Evolutionary conservation across 1,284 basidiomycete species (phyloP).

Genomic region (Cutaneotrichosporon sp.): DNA sequence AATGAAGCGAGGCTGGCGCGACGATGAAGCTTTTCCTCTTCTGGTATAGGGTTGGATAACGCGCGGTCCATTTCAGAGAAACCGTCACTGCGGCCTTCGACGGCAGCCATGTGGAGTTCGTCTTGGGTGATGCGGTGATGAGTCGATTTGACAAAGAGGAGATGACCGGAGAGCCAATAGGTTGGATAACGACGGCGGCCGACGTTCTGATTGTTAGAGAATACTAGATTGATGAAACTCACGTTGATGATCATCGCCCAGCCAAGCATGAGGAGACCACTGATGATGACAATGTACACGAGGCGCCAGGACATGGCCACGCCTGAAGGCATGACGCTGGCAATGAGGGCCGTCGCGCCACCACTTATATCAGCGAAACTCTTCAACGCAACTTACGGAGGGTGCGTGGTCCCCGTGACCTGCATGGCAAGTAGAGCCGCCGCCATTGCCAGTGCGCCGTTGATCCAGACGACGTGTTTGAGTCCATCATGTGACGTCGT

Average conservation of each 20-base stretch:
- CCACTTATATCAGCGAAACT: conserved; percentile 44
- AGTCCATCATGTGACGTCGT: conserved; percentile 26
- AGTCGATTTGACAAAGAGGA: conserved; percentile 16
- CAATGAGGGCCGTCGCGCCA: conserved; percentile 58
- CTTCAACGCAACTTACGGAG: conserved; percentile 53
- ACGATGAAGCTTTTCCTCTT: neutral
- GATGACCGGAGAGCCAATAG: conserved; percentile 55
- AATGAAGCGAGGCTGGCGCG: neutral
- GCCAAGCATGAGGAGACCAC: conserved; percentile 57
- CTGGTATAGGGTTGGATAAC: neutral
- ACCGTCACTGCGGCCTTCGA: conserved; percentile 20
- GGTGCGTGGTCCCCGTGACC: conserved; percentile 62
- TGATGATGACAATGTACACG: conserved; percentile 62
- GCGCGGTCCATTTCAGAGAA: conserved; percentile 12
- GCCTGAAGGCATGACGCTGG: conserved; percentile 58
- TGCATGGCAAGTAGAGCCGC: conserved; percentile 60
- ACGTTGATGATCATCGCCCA: conserved; percentile 60
- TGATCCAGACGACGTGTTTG: conserved; percentile 58
- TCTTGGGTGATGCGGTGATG: neutral
- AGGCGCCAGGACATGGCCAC: conserved; percentile 62
- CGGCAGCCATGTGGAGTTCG: conserved; percentile 15
- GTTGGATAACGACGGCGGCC: conserved; percentile 60
- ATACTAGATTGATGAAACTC: neutral
- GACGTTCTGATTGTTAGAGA: conserved; percentile 52
- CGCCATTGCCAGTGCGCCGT: conserved; percentile 60